Base-by-base conservation (phyloP, 179 eudicot species). In the Spinacia oleracea region DNA sequence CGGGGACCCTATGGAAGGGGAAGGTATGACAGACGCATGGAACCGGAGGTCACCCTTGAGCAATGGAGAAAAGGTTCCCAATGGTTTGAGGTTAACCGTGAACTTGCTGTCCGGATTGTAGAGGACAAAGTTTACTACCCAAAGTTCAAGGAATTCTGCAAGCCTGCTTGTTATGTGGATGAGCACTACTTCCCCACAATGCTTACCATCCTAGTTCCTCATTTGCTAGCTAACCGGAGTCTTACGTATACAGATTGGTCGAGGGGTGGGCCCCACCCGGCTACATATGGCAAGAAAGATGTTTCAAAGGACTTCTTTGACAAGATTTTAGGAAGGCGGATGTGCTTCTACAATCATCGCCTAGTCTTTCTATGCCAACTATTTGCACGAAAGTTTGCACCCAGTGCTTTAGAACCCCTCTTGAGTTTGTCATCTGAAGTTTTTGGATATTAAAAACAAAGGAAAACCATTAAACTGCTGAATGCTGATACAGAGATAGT, bases 1-100 rank as follows among this genome's bases (percentile, higher is more conserved):
- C 81, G 31, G 1, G 89, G 89, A 6, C 86, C 89, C n/a, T 78
- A 84, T 35, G 89, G 89, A 12, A 73, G 87, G 35, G 89, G 89
- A 4, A 77, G 89, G 2, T 87, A 87, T 50, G 55, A 84, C 76
- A 35, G 20, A 15, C 75, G 72, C 59, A 87, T 87, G 89, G 78
- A 71, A 29, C 89, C 89, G 0, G 86, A 74, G 82, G 88, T 87
- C 35, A 85, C 81, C 48, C 77, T 85, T 11, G 45, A 79, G 68
- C 89, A 87, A 58, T 87, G 88, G 89, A 79, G 89, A 25, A 87
- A 87, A 78, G 89, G 89, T 27, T 81, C 89, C 0, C 89, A 87
- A 23, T 87, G 89, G 89, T 87, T 84, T 45, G 89, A 87, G 68
- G 67, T 85, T 2, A 83, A 84, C 64, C 84, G 89, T 46, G 86